These are phyloP conservation scores for Lablab purpureus DNA, from an alignment of 306 rosid genomes.

Conservation along the genomic window DNA sequence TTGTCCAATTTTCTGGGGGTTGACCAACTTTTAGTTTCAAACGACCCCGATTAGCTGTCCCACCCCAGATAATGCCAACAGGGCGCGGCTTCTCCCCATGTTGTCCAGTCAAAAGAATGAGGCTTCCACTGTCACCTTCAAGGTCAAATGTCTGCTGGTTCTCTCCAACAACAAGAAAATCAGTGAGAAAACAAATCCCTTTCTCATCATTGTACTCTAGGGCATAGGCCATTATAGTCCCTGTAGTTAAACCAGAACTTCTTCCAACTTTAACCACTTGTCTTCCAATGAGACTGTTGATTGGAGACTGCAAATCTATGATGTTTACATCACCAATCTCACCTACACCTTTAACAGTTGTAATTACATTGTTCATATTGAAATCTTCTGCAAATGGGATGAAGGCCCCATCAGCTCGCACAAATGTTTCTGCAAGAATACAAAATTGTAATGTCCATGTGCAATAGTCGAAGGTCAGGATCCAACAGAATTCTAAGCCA, in stretches of 20 bases:
- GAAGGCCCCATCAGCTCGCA: constrained; percentile 98
- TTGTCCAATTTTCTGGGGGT: constrained; percentile 98
- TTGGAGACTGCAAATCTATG: constrained; percentile 95
- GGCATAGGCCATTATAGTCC: constrained; percentile 96
- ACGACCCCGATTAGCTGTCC: constrained; percentile 97
- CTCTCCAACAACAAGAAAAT: constrained; percentile 99
- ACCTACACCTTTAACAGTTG: constrained; percentile 85
- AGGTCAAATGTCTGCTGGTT: constrained; percentile 97
- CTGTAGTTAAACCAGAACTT: constrained; percentile 96
- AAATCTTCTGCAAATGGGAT: constrained; percentile 93
- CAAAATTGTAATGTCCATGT: constrained; percentile 49
- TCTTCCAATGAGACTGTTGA: constrained; percentile 89
- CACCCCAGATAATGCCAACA: constrained; percentile 99
- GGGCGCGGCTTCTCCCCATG: constrained; percentile 85
- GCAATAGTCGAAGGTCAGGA: constrained; percentile 28
- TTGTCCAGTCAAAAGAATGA: constrained; percentile 84
- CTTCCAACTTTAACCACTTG: constrained; percentile 96
- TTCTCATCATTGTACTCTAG: constrained; percentile 96
- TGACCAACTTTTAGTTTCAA: constrained; percentile 88
- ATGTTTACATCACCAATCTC: constrained; percentile 85
- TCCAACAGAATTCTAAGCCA: constrained; percentile 40
- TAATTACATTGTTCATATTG: constrained; percentile 69
- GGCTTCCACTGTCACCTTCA: constrained; percentile 99
- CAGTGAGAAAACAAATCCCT: constrained; percentile 97
- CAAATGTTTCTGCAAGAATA: constrained; percentile 92